Conservation (phyloP, 2,329 filamentous ascomycete species). For the Stenocarpella maydis region DNA sequence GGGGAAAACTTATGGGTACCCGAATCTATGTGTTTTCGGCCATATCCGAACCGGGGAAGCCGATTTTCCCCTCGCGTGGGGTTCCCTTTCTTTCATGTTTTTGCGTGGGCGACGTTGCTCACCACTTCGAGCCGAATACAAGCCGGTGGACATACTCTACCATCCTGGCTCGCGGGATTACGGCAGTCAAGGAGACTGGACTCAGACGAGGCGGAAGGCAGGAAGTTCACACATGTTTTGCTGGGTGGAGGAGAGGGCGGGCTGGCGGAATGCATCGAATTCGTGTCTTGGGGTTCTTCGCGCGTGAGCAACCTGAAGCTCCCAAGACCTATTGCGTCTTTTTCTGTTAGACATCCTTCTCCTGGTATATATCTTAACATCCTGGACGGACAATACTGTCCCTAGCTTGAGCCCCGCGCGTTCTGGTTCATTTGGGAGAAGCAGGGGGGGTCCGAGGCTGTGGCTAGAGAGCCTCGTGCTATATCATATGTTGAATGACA, state of each 20-base stretch:
- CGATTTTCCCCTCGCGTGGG: background rate
- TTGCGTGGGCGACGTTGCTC: background rate
- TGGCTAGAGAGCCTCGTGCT: background rate
- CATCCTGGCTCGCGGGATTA: background rate
- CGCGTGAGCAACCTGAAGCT: background rate
- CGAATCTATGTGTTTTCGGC: background rate
- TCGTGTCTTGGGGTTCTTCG: background rate
- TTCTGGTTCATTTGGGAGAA: background rate
- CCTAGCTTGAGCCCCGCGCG: background rate
- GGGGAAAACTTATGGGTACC: slow-evolving; percentile 1
- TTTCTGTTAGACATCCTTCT: slow-evolving; percentile 2
- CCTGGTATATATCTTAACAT: slow-evolving; percentile 18
- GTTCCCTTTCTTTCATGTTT: background rate
- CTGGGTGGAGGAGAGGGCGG: background rate
- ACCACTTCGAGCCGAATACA: background rate
- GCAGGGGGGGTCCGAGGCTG: too few relatives aligned
- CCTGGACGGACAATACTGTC: background rate
- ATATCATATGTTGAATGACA: slow-evolving; percentile 6
- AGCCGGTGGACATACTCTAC: background rate
- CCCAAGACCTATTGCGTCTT: background rate
- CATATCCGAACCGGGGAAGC: background rate
- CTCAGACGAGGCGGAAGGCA: background rate
- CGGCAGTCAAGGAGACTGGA: background rate
- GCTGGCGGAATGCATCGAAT: background rate
- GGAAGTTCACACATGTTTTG: background rate